Evolutionary conservation across 2,329 filamentous ascomycete species (phyloP), one percentile per base, ranked within the genome.

Genomic region (Monilinia fructigena): DNA sequence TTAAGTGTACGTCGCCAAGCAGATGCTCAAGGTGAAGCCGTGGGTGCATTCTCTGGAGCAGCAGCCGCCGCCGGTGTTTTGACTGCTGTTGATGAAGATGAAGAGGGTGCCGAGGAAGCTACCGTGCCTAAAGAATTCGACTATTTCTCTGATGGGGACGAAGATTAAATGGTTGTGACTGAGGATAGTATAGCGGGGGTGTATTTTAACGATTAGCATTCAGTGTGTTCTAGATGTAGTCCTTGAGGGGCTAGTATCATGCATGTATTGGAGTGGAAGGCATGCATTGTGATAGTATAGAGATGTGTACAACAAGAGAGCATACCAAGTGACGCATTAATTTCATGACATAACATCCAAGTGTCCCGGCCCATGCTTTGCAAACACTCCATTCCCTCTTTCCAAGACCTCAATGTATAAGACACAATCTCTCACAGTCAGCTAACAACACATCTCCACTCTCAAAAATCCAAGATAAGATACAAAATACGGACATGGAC

Each of bases 41-140:
- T 67, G 63, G 68, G 65, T 66, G 70, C 55, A 31, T 53, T 60
- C 12, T 50, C 63, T 68, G 86, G 89, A 62, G 88, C 90, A 23
- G 88, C 87, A 0, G 89, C 89, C 0, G 90, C 90, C 0, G 92
- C 90, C 0, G 91, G 89, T 66, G 91, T 96, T 2, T 80, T 97
- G 72, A 97, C 90, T 4, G 89, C 93, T 7, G 87, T 96, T 4
- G 93, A 97, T 73, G 94, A 98, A 77, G 91, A 94, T 73, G 86
- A 83, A 12, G 89, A 92, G 69, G 88, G 83, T 45, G 88, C 85
- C 16, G 88, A 90, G 72, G 91, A 94, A 75, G 91, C 91, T 2
- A 80, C 83, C 48, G 77, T 86, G 8, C 92, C 91, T 6, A 79
- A 80, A 14, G 88, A 91, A 62, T 95, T 95, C 78, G 90, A 94